Conservation (phyloP, 352 stramenopile genomes). For the Labyrinthula sp. region DNA sequence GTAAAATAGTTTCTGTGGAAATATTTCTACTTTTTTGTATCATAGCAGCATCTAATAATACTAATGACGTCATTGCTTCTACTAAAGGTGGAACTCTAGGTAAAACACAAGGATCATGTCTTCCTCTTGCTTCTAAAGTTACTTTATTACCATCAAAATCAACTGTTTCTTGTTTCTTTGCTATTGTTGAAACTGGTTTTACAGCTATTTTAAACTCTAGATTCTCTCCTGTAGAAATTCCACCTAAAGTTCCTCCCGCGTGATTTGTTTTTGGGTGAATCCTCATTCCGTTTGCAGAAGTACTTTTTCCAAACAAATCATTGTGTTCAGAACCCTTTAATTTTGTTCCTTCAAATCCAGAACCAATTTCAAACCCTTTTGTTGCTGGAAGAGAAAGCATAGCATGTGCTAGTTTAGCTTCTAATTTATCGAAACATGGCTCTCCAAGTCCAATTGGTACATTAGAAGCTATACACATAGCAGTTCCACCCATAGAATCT, state of each 20-base stretch:
- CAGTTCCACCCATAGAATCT: conserved; percentile 71
- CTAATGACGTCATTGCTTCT: conserved; percentile 88
- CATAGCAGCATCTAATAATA: conserved; percentile 80
- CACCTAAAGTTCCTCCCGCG: conserved; percentile 79
- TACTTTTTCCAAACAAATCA: conserved; percentile 75
- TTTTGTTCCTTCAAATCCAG: conserved; percentile 76
- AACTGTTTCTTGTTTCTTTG: conserved; percentile 70
- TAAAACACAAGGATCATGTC: conserved; percentile 93
- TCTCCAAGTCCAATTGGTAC: conserved; percentile 82
- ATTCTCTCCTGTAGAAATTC: conserved; percentile 89
- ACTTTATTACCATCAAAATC: conserved; percentile 80
- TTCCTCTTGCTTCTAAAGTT: conserved; percentile 79
- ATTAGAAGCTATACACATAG: conserved; percentile 86
- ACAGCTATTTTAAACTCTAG: conserved; percentile 96
- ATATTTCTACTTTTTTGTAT: no score
- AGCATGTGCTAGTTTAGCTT: conserved; percentile 88
- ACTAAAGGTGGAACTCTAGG: conserved; percentile 86
- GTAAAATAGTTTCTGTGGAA: no score
- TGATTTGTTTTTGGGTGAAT: conserved; percentile 44
- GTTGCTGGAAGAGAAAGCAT: conserved; percentile 94
- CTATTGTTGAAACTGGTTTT: conserved; percentile 95
- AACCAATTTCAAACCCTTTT: conserved; percentile 91
- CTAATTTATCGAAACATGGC: conserved; percentile 97
- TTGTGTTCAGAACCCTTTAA: conserved; percentile 91
- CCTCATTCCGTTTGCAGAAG: not conserved